phyloP scores from a whole-genome alignment of 2,329 filamentous ascomycete species.

The Talaromyces piceae region DNA sequence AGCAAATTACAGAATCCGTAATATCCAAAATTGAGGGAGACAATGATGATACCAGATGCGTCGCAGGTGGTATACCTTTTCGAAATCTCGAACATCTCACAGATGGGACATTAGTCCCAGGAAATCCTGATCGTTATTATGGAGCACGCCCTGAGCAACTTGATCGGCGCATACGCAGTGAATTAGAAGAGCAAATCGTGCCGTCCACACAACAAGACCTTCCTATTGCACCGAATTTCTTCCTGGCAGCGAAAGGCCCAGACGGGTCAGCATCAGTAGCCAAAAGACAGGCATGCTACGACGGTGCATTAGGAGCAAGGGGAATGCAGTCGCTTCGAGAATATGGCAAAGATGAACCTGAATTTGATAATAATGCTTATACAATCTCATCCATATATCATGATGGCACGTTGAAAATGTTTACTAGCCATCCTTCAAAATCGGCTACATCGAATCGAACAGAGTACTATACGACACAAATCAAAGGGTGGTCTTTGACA shows the following conservation, averaged over 20 bases:
- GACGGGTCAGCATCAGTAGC: constrained; percentile 1
- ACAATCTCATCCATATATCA: constrained; percentile 3
- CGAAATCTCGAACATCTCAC: constrained; percentile 31
- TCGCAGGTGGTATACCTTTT: constrained; percentile 23
- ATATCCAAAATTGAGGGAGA: constrained; percentile 25
- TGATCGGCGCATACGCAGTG: neutral
- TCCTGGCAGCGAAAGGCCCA: constrained; percentile 4
- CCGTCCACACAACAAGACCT: constrained; percentile 13
- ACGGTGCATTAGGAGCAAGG: constrained; percentile 5
- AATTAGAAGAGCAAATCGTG: neutral
- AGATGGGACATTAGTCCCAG: constrained; percentile 18
- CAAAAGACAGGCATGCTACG: constrained; percentile 3
- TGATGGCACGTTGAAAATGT: constrained; percentile 1
- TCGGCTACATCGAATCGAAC: neutral
- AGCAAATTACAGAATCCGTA: constrained; percentile 24
- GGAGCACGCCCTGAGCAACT: constrained; percentile 14
- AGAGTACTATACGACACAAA: neutral
- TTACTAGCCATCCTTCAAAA: constrained; percentile 1
- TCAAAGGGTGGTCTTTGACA: neutral
- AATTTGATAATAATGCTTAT: constrained; percentile 7
- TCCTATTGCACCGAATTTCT: constrained; percentile 11
- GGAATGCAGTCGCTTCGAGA: neutral
- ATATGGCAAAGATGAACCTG: neutral
- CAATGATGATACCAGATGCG: constrained; percentile 16
- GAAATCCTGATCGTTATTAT: constrained; percentile 26